Base-by-base conservation (phyloP, 2,329 filamentous ascomycete genomes). In the Hypoxylon sp. region DNA sequence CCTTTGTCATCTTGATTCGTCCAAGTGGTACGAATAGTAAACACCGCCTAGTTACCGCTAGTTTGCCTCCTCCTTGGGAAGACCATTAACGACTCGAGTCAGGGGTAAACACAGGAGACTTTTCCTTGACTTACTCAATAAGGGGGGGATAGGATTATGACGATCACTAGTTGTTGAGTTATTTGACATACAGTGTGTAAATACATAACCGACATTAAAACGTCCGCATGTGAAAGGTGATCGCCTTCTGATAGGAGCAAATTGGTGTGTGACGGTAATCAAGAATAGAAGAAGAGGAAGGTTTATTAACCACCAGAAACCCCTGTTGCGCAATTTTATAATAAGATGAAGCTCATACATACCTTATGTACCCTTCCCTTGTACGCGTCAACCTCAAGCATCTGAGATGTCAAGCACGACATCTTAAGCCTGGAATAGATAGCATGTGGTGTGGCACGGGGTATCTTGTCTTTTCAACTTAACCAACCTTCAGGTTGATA, bases 261-360 rank as follows among this genome's bases (percentile, higher is more conserved):
- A 63, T 60, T 60, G 46, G 55, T 46, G 55, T 68, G 66, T 55
- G 34, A 54, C 58, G 41, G 63, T 34, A 61, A 67, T 61, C 56
- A 57, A 59, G 39, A 68, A 57, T 51, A 53, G 61, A 55, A 29
- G 27, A 61, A 37, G 50, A 61, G 41, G 53, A 63, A 53, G 54
- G 58, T 67, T 61, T 64, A 58, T 51, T 57, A 21, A 65, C 51
- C 64, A 63, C 67, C 51, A 47, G 55, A 55, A 68, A 67, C 52
- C 67, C 67, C 67, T 70, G 67, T 6, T 19, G 43, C 57, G 67
- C 37, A 70, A 70, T 70, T 64, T 70, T 53, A 63, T 60, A 67
- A 56, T 69, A 67, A 69, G 60, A 69, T 69, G 67, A 69, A 69
- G 55, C 60, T 67, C 67, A 69, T 63, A n/a, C n/a, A n/a, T n/a